Percentiles rank a stretch among this genome's conserved stretches.
Conservation (phyloP, 2,329 filamentous ascomycete species). For the Ceratocystis lukuohia region DNA sequence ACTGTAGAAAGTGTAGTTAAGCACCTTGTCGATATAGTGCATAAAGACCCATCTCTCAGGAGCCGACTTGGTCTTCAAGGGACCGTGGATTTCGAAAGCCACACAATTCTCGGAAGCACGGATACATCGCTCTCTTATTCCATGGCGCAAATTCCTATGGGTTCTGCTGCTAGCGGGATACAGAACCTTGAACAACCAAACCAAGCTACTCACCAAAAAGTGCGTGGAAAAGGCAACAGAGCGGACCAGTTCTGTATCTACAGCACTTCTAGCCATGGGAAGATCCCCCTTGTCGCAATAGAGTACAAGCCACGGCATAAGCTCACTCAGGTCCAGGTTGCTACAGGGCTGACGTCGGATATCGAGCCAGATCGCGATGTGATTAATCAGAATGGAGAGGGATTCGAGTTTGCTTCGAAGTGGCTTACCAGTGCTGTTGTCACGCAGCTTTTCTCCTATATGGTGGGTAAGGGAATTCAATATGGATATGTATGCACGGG, state of each 20-base stretch:
- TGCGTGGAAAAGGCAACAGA: neutral
- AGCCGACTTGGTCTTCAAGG: neutral
- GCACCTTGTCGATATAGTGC: neutral
- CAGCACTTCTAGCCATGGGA: neutral
- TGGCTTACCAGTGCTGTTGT: too few species aligned
- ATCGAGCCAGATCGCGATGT: neutral
- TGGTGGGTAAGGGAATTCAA: too few species aligned
- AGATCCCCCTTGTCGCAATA: neutral
- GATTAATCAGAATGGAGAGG: neutral
- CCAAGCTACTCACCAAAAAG: neutral
- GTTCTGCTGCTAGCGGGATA: too few species aligned
- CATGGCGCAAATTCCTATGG: neutral
- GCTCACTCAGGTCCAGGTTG: neutral
- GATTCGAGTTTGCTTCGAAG: too few species aligned
- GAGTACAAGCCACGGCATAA: neutral
- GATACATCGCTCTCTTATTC: neutral
- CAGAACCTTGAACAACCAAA: neutral
- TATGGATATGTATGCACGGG: too few species aligned
- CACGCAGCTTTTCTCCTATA: too few species aligned
- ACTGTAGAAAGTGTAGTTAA: neutral
- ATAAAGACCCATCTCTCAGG: neutral
- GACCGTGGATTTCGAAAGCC: neutral
- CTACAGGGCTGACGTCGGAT: neutral
- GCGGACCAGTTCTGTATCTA: neutral
- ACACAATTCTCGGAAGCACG: neutral